A percentile compares a stretch with the other conserved stretches of the same genome.
Evolutionary conservation across 2,329 filamentous ascomycete genomes (phyloP).

Genomic region (Fusarium sp.): DNA sequence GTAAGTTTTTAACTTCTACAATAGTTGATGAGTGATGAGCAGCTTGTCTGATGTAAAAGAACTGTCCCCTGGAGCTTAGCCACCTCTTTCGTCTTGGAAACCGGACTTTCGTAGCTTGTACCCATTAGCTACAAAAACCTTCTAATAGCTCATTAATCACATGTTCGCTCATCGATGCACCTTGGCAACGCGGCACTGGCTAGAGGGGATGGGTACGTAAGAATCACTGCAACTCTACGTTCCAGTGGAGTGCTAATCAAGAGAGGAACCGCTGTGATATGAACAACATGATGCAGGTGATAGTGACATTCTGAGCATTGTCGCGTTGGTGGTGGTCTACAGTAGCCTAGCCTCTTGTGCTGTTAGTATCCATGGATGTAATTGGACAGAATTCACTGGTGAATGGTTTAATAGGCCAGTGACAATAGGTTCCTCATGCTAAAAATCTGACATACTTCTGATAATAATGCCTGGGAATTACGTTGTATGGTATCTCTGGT

Average conservation of each 20-base stretch:
- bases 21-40: background rate
- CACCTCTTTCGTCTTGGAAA: background rate
- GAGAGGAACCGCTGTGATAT: slow-evolving; percentile 18
- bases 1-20: background rate
- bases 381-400: background rate
- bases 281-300: slow-evolving; percentile 13
- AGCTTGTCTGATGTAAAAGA: background rate
- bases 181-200: background rate
- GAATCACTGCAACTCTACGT: background rate
- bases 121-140: background rate
- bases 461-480: background rate
- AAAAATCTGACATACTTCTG: slow-evolving; percentile 1
- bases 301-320: slow-evolving; percentile 8
- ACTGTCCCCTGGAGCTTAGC: background rate
- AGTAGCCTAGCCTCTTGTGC: background rate
- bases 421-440: background rate
- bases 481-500: background rate
- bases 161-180: slow-evolving; percentile 27
- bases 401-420: slow-evolving; percentile 14
- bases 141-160: slow-evolving; percentile 18
- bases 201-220: background rate
- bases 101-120: background rate
- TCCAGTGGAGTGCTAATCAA: slow-evolving; percentile 1
- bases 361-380: background rate
- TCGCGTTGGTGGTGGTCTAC: background rate